phyloP scores from a whole-genome alignment of 352 stramenopile genomes.

The Phytophthora podocarpi region DNA sequence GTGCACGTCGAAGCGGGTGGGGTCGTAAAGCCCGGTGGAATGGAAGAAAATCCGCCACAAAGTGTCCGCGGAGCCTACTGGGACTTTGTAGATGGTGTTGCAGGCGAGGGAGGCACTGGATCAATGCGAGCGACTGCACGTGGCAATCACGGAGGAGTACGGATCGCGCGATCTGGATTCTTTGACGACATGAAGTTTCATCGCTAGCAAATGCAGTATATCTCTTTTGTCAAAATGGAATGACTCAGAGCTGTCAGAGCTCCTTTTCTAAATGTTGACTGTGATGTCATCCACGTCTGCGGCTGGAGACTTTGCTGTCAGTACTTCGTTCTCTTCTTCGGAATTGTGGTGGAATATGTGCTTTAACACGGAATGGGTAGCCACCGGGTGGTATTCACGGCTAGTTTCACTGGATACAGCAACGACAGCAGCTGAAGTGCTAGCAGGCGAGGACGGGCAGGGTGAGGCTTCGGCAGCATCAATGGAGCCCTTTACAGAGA shows the following conservation, averaged over 20 bases:
- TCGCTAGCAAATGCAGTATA: slow-evolving; percentile 24
- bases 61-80: slow-evolving; percentile 55
- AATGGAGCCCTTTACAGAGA: not conserved
- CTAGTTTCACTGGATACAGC: not conserved
- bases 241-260: too few species aligned
- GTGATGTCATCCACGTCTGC: slow-evolving; percentile 13
- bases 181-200: slow-evolving; percentile 83
- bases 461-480: slow-evolving; percentile 1
- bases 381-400: not conserved
- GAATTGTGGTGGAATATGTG: slow-evolving; percentile 29
- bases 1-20: slow-evolving; percentile 46
- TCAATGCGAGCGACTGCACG: slow-evolving; percentile 21
- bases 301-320: not conserved
- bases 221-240: too few species aligned
- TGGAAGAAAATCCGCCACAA: slow-evolving; percentile 59
- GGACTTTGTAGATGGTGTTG: slow-evolving; percentile 60
- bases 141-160: slow-evolving; percentile 72
- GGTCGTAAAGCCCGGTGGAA: slow-evolving; percentile 49
- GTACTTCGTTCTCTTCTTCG: not conserved
- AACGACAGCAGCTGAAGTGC: slow-evolving; percentile 13
- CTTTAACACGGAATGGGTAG: slow-evolving; percentile 34
- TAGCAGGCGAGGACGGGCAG: slow-evolving; percentile 21
- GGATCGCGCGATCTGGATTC: slow-evolving; percentile 63
- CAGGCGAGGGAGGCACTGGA: slow-evolving; percentile 61
- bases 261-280: slow-evolving; percentile 18